phyloP scores from a whole-genome alignment of 306 rosid species.

The Leucaena leucocephala region DNA sequence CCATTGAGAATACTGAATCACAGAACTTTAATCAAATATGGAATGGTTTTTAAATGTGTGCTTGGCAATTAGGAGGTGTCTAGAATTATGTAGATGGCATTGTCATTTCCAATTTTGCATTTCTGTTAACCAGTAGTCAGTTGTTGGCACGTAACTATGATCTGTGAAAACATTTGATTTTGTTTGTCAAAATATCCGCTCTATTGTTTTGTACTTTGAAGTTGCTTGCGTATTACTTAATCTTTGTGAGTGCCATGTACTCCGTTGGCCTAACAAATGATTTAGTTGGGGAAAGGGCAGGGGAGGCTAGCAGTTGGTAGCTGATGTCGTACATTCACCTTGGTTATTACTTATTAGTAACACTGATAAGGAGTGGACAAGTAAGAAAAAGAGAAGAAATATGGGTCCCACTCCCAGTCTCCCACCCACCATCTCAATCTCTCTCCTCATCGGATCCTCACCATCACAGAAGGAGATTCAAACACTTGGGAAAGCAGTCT shows the following conservation, averaged over 20 bases:
- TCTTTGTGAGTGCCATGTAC: conserved; percentile 27
- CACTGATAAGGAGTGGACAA: neutral
- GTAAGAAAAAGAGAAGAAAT: too few species aligned
- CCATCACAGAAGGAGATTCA: neutral
- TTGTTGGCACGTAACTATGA: neutral
- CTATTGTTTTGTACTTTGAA: neutral
- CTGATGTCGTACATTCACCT: neutral
- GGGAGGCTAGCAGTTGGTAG: conserved; percentile 19
- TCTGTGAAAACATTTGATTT: neutral
- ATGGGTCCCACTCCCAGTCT: neutral
- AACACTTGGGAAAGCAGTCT: neutral
- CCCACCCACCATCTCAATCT: neutral
- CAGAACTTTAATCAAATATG: neutral
- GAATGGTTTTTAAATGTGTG: conserved; percentile 19
- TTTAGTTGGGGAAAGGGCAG: neutral
- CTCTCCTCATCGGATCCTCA: neutral
- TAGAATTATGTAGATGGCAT: conserved; percentile 7
- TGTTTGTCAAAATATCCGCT: conserved; percentile 19
- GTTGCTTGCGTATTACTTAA: conserved; percentile 11
- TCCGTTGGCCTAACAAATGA: conserved; percentile 31
- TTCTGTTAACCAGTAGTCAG: conserved; percentile 25
- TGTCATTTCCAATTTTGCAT: neutral
- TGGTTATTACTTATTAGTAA: neutral
- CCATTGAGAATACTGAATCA: conserved; percentile 6
- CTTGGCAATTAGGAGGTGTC: neutral